These are phyloP conservation scores for Lachancea waltii DNA, from an alignment of 805 yeast species.

Conservation along the genomic window DNA sequence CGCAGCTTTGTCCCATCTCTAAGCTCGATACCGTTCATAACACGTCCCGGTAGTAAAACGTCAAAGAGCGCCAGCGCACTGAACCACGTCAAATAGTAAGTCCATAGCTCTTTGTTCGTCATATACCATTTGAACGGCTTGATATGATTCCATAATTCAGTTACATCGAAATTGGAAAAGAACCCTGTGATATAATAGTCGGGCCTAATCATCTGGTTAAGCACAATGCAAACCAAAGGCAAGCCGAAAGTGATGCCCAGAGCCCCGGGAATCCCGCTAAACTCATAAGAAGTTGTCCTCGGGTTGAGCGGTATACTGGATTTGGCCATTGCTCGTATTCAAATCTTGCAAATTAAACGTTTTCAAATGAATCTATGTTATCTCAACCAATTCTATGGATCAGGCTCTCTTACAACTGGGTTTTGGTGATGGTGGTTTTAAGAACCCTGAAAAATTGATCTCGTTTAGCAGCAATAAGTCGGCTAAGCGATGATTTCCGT, in stretches of 20 bases:
- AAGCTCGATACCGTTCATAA: constrained; percentile 56
- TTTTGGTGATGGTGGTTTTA: too few species aligned
- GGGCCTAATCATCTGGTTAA: constrained; percentile 60
- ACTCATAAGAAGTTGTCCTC: constrained; percentile 61
- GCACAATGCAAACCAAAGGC: constrained; percentile 53
- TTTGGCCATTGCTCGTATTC: not conserved
- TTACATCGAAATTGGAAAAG: constrained; percentile 35
- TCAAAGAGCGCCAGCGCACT: constrained; percentile 57
- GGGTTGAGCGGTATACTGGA: constrained; percentile 49
- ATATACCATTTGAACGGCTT: constrained; percentile 29
- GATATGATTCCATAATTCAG: constrained; percentile 34
- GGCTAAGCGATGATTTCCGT: not conserved
- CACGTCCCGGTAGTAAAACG: constrained; percentile 56
- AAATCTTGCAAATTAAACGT: too few species aligned
- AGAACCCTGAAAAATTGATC: constrained; percentile 2
- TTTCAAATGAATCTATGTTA: too few species aligned
- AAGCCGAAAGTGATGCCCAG: constrained; percentile 55
- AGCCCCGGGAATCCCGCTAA: constrained; percentile 75
- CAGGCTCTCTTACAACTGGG: not conserved
- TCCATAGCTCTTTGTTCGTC: constrained; percentile 48
- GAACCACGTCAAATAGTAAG: constrained; percentile 69
- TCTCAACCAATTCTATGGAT: not conserved
- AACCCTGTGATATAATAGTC: constrained; percentile 47
- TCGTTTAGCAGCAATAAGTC: constrained; percentile 2
- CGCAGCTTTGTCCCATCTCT: constrained; percentile 67